phyloP scores from a whole-genome alignment of 306 rosid species.

The Quercus rubra region DNA sequence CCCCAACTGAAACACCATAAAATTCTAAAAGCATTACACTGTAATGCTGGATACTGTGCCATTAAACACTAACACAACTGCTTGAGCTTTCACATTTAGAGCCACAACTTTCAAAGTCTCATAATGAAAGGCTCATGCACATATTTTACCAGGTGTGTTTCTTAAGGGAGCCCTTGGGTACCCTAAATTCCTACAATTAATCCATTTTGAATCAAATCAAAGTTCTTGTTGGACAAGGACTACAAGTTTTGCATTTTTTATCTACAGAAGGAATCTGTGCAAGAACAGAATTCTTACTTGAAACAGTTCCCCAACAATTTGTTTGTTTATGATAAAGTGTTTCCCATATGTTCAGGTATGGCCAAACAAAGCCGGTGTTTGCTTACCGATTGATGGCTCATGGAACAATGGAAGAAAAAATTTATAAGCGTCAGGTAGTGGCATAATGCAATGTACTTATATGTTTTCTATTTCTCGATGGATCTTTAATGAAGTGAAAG shows the following conservation, averaged over 20 bases:
- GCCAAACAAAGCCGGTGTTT: constrained; percentile 94
- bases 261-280: background rate
- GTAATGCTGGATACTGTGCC: background rate
- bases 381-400: constrained; percentile 96
- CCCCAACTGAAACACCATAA: background rate
- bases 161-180: background rate
- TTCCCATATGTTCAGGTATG: constrained; percentile 59
- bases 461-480: constrained; percentile 9
- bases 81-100: background rate
- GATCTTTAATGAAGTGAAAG: constrained; percentile 24
- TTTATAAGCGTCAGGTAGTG: constrained; percentile 94
- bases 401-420: constrained; percentile 98
- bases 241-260: background rate
- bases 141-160: background rate
- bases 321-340: constrained; percentile 7
- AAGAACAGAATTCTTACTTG: background rate
- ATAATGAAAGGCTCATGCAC: background rate
- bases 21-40: background rate
- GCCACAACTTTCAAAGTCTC: background rate
- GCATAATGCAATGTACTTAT: constrained; percentile 18
- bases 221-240: constrained; percentile 11
- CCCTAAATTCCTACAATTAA: background rate
- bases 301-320: constrained; percentile 3
- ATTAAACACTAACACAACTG: background rate
- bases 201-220: background rate